These are phyloP conservation scores for Mucuna pruriens DNA, from an alignment of 306 rosid genomes.

Conservation along the genomic window DNA sequence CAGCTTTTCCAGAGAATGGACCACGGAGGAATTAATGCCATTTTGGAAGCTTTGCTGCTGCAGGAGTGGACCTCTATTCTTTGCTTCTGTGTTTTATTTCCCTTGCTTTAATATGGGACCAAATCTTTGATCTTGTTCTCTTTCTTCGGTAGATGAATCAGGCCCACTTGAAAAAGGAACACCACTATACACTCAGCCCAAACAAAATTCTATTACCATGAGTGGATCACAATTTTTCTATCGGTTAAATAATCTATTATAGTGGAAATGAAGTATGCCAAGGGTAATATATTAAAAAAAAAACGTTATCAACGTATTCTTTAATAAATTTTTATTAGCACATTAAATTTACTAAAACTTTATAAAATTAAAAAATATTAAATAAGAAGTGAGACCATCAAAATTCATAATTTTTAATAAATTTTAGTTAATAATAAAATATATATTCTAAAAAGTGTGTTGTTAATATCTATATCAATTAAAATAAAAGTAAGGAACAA, in stretches of 20 bases:
- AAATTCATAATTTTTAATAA: no score
- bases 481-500: no score
- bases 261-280: no score
- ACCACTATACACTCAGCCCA: constrained; percentile 7
- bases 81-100: background rate
- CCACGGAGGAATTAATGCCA: constrained; percentile 36
- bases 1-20: constrained; percentile 31
- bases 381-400: no score
- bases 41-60: constrained; percentile 34
- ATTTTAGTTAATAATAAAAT: no score
- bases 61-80: constrained; percentile 18
- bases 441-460: no score
- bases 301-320: no score
- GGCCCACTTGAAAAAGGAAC: constrained; percentile 1
- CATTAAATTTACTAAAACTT: no score
- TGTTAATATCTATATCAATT: no score
- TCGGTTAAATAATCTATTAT: background rate
- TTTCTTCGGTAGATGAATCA: background rate
- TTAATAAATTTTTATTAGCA: no score
- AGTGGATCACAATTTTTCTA: background rate
- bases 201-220: background rate
- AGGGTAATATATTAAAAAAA: no score
- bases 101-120: background rate
- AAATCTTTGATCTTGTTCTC: constrained; percentile 4
- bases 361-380: no score